phyloP scores from a whole-genome alignment of 2,329 filamentous ascomycete genomes.

The Nothophoma quercina region DNA sequence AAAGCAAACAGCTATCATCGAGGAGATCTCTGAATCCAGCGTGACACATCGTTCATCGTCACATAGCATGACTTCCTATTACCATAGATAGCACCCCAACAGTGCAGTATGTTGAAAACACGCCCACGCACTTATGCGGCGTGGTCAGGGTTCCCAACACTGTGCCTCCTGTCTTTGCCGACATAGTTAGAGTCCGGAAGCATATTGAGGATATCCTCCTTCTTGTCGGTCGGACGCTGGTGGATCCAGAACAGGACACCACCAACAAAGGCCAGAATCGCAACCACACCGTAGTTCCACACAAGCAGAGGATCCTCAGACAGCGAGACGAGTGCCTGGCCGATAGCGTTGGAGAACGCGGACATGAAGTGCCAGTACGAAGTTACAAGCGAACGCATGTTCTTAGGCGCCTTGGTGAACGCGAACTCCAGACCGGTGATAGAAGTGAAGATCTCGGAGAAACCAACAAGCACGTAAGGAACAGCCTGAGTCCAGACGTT shows the following conservation, averaged over 20 bases:
- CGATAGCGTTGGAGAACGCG: slow-evolving; percentile 72
- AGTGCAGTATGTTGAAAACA: background rate
- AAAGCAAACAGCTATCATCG: slow-evolving; percentile 20
- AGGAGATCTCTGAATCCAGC: background rate
- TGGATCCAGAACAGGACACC: slow-evolving; percentile 72
- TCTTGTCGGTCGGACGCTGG: slow-evolving; percentile 69
- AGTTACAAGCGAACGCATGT: slow-evolving; percentile 80
- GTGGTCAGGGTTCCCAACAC: slow-evolving; percentile 26
- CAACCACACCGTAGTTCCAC: slow-evolving; percentile 74
- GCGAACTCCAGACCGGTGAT: slow-evolving; percentile 76
- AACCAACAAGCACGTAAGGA: slow-evolving; percentile 61
- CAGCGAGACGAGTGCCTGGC: slow-evolving; percentile 71
- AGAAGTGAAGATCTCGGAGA: slow-evolving; percentile 65
- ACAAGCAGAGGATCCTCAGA: slow-evolving; percentile 70
- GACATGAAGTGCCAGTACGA: slow-evolving; percentile 75
- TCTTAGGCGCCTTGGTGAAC: slow-evolving; percentile 78
- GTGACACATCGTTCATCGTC: slow-evolving; percentile 5
- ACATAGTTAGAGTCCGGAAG: slow-evolving; percentile 51
- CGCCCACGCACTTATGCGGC: slow-evolving; percentile 13
- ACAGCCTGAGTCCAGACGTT: slow-evolving; percentile 66
- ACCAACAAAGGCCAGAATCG: slow-evolving; percentile 68
- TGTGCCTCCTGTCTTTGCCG: slow-evolving; percentile 41
- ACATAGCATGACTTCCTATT: slow-evolving; percentile 1
- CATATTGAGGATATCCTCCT: slow-evolving; percentile 75
- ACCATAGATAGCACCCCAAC: background rate